Percentiles rank a stretch among this genome's conserved stretches.
Evolutionary conservation across 1,284 basidiomycete genomes (phyloP).

Genomic region (Austroboletus niveus): DNA sequence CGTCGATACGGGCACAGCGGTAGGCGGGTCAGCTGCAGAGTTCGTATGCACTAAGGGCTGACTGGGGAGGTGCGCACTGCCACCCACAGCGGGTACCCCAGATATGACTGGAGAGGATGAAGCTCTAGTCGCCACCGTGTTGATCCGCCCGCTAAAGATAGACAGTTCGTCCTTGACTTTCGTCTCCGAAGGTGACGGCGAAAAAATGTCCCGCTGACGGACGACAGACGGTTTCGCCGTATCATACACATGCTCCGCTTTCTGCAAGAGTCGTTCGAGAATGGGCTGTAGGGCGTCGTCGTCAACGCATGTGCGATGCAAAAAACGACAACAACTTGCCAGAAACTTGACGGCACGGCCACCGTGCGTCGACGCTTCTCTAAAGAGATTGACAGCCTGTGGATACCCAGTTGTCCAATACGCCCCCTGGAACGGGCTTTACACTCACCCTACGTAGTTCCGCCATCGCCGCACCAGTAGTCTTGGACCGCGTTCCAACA

Average conservation of each 20-base stretch:
- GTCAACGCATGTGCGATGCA: too few relatives aligned
- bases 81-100: conserved; percentile 6
- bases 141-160: conserved; percentile 70
- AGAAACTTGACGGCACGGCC: conserved; percentile 66
- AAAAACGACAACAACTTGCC: conserved; percentile 40
- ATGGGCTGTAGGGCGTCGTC: conserved; percentile 46
- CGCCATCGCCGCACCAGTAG: conserved; percentile 60
- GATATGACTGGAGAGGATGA: conserved; percentile 15
- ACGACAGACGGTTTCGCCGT: conserved; percentile 45
- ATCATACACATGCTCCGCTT: conserved; percentile 55
- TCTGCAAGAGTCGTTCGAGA: conserved; percentile 53
- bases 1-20: neutral
- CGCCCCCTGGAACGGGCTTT: too few relatives aligned
- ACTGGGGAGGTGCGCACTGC: neutral
- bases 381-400: conserved; percentile 58
- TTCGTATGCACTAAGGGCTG: neutral
- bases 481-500: conserved; percentile 53
- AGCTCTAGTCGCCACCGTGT: conserved; percentile 51
- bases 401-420: neutral
- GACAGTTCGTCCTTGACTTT: conserved; percentile 58
- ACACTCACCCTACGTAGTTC: conserved; percentile 46
- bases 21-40: neutral
- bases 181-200: conserved; percentile 36
- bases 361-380: conserved; percentile 54
- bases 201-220: conserved; percentile 55